These are phyloP conservation scores for Talaromyces sp. DNA, from an alignment of 2,329 filamentous ascomycete species.

Conservation along the genomic window DNA sequence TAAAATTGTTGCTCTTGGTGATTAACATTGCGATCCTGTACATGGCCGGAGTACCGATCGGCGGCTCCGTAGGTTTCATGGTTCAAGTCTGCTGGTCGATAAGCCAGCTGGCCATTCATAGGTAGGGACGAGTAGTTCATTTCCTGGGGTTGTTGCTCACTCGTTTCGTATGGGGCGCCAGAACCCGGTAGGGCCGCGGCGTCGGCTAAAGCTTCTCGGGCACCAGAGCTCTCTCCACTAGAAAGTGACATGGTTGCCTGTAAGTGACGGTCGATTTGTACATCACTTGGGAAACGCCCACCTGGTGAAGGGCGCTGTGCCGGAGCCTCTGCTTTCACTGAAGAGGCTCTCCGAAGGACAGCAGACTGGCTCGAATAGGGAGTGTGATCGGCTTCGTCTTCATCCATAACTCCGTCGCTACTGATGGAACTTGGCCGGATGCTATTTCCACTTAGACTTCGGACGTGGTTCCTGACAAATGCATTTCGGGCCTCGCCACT, in stretches of 20 bases:
- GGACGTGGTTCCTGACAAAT: constrained; percentile 78
- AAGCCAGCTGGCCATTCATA: constrained; percentile 18
- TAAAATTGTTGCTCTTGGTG: constrained; percentile 3
- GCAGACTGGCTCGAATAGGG: constrained; percentile 62
- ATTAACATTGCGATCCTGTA: constrained; percentile 15
- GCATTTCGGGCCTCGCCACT: constrained; percentile 83
- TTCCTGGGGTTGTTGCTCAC: constrained; percentile 34
- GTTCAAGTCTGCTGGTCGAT: constrained; percentile 22
- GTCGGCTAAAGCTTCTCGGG: constrained; percentile 61
- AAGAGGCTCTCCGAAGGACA: constrained; percentile 39
- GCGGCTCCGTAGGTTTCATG: constrained; percentile 43
- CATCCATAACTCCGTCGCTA: constrained; percentile 75
- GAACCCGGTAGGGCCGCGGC: constrained; percentile 56
- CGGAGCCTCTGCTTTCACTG: constrained; percentile 38
- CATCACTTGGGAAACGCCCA: constrained; percentile 94
- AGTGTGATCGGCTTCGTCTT: constrained; percentile 66
- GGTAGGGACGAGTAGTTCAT: background rate
- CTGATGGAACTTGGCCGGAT: constrained; percentile 61
- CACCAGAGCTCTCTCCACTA: constrained; percentile 75
- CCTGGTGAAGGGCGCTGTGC: constrained; percentile 79
- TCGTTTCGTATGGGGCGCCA: constrained; percentile 35
- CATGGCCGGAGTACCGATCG: constrained; percentile 13
- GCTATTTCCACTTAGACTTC: constrained; percentile 69
- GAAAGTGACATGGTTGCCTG: constrained; percentile 75
- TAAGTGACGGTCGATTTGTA: constrained; percentile 83